Evolutionary conservation across 148 eudicot genomes (phyloP), one percentile per base, ranked within the genome.

Genomic region (Cornus controversa): DNA sequence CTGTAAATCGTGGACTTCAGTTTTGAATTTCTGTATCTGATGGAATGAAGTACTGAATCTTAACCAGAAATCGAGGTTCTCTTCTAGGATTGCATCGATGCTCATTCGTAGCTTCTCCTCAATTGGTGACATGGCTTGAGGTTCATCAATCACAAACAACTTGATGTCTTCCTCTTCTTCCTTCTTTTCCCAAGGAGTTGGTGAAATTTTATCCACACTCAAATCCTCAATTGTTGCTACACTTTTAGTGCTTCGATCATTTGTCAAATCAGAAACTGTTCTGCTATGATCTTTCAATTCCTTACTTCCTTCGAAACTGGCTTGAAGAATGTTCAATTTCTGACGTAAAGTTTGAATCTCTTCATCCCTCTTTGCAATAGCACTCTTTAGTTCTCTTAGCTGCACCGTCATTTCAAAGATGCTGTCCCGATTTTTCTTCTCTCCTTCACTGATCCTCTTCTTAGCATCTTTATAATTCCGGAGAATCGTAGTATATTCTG

Each of bases 51-150:
- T 76, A 79, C 97, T 89, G 73, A 94, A 90, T 79, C 94, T 86
- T 71, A 94, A 76, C 98, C 97, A 94, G 83, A 92, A 92, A 70
- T 89, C 90, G 53, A 94, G 82, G 73, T 92, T 94, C 79, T 90
- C 93, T 25, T 94, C 97, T 22, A 92, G 75, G 72, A 94, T 83
- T 58, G 86, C 86, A 80, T 94, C 94, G 10, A 92, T 92, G 29
- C 83, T 86, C 73, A 75, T 83, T 47, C 93, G 85, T 20, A 94
- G 83, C 80, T 88, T 92, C 67, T 86, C 92, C 68, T 92, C 98
- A 40, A 83, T 75, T 8, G 81, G 78, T 27, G 98, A 92, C 22
- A 88, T 53, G 8, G 78, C 75, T 66, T 76, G 73, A 24, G 71
- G 78, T 23, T 80, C 64, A 53, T 78, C 74, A 24, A 81, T 50